These are phyloP conservation scores for Aplosporella prunicola DNA, from an alignment of 2,329 filamentous ascomycete genomes.

Conservation along the genomic window DNA sequence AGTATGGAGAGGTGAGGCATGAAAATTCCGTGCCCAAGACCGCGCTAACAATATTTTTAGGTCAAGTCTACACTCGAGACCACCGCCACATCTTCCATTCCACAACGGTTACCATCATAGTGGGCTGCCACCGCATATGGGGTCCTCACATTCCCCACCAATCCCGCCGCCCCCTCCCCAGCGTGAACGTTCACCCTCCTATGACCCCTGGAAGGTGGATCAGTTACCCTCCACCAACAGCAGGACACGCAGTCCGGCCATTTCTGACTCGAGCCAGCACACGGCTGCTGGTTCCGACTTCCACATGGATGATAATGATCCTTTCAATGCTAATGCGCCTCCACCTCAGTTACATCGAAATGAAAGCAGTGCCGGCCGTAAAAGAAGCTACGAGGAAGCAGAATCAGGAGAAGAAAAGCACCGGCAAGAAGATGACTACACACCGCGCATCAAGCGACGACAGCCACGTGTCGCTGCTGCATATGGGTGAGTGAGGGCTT, in stretches of 20 bases:
- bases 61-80: no score
- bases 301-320: constrained; percentile 16
- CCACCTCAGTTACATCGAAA: constrained; percentile 19
- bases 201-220: constrained; percentile 16
- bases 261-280: constrained; percentile 25
- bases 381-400: constrained; percentile 28
- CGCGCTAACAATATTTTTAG: background rate
- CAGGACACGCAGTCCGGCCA: constrained; percentile 21
- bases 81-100: background rate
- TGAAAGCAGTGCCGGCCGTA: constrained; percentile 25
- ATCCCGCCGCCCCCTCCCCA: constrained; percentile 16
- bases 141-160: constrained; percentile 3
- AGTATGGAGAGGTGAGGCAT: no score
- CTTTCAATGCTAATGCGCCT: constrained; percentile 11
- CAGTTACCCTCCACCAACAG: constrained; percentile 14
- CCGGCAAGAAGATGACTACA: constrained; percentile 27
- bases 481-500: constrained; percentile 27
- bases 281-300: constrained; percentile 28
- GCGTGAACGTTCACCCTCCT: constrained; percentile 14
- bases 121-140: background rate
- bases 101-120: background rate
- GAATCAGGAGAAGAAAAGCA: constrained; percentile 21
- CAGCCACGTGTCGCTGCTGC: constrained; percentile 25
- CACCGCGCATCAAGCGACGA: constrained; percentile 25
- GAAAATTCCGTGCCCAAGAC: background rate